Evolutionary conservation across 2,329 filamentous ascomycete genomes (phyloP).

Genomic region (Colletotrichum incanum): DNA sequence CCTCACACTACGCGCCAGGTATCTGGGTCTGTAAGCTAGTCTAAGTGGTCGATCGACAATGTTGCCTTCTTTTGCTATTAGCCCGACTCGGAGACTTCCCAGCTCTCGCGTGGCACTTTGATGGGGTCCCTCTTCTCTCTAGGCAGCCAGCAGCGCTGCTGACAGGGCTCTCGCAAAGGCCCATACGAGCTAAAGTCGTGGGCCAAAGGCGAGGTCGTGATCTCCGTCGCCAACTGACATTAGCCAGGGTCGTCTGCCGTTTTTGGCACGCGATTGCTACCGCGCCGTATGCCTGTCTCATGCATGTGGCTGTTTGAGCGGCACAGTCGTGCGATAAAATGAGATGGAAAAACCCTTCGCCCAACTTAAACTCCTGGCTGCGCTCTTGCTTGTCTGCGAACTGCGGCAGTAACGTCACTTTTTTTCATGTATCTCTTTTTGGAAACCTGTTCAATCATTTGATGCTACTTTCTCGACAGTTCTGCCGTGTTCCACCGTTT

Average conservation of each 20-base stretch:
- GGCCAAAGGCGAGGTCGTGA: slow-evolving; percentile 26
- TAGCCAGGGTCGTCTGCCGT: background rate
- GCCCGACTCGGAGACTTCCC: background rate
- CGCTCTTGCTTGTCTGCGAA: slow-evolving; percentile 13
- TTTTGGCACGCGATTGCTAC: slow-evolving; percentile 4
- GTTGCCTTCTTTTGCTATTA: background rate
- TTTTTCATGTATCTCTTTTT: background rate
- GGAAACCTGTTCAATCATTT: background rate
- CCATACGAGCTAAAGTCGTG: slow-evolving; percentile 18
- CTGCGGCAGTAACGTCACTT: background rate
- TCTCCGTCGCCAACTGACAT: slow-evolving; percentile 11
- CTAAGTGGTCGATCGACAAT: background rate
- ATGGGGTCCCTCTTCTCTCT: slow-evolving; percentile 1
- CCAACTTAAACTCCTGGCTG: background rate
- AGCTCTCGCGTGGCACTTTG: background rate
- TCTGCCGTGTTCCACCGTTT: background rate
- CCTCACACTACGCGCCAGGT: background rate
- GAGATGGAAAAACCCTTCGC: slow-evolving; percentile 20
- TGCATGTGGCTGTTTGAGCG: slow-evolving; percentile 23
- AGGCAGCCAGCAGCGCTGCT: slow-evolving; percentile 28
- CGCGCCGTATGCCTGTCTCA: slow-evolving; percentile 9
- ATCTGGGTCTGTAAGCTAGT: background rate
- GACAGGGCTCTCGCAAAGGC: slow-evolving; percentile 19
- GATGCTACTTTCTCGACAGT: background rate
- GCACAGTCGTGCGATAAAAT: slow-evolving; percentile 35